phyloP scores from a whole-genome alignment of 2,329 filamentous ascomycete species.

The Scopulariopsis brevicaulis region DNA sequence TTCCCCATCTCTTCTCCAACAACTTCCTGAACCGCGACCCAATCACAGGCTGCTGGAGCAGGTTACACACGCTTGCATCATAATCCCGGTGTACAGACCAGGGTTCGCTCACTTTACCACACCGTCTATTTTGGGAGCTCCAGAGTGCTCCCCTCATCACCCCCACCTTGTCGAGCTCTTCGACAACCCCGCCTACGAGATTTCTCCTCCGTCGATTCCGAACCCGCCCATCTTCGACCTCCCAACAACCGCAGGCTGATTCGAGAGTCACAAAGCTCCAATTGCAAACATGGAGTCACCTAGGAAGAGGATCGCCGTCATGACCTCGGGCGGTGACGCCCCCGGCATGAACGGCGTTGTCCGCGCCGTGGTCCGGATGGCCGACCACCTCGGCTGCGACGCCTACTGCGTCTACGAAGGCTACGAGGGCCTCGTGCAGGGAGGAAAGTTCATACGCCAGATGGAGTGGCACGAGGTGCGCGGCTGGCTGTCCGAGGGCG shows the following conservation, averaged over 20 bases:
- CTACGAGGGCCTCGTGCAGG: slow-evolving; percentile 88
- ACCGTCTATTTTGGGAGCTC: not conserved
- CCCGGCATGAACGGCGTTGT: slow-evolving; percentile 93
- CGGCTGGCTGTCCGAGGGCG: slow-evolving; percentile 86
- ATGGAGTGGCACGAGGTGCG: slow-evolving; percentile 91
- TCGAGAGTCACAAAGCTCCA: not conserved
- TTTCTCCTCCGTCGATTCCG: not conserved
- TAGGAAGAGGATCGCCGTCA: slow-evolving; percentile 68
- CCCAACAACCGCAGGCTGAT: not conserved
- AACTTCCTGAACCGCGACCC: not conserved
- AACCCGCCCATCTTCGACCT: not conserved
- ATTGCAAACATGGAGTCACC: slow-evolving; percentile 22
- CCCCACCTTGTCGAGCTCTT: not conserved
- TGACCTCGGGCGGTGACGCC: slow-evolving; percentile 91
- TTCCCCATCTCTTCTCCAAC: not conserved
- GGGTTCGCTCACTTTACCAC: not conserved
- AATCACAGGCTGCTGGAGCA: not conserved
- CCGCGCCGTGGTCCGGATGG: slow-evolving; percentile 81
- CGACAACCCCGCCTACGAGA: not conserved
- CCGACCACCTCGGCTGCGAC: slow-evolving; percentile 74
- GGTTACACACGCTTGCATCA: not conserved
- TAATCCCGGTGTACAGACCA: not conserved
- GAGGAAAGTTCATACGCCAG: slow-evolving; percentile 76
- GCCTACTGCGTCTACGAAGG: slow-evolving; percentile 81
- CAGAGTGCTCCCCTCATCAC: not conserved